Evolutionary conservation across 1,284 basidiomycete genomes (phyloP), one percentile per base, ranked within the genome.

Genomic region (Cryptococcus maquisensis): DNA sequence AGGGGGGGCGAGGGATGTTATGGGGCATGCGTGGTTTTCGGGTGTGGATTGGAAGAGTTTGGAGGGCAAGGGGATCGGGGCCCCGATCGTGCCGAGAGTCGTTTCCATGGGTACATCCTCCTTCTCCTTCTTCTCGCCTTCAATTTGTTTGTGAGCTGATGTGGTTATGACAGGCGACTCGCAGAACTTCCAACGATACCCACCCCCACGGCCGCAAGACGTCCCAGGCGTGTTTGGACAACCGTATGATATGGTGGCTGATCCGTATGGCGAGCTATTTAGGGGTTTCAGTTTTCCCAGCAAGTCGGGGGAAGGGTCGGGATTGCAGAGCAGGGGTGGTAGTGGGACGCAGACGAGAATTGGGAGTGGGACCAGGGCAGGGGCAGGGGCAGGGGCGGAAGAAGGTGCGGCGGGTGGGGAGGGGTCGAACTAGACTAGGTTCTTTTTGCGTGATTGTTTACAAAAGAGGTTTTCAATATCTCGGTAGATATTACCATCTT

Each of bases 31-130:
- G 3, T 79, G 78, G 78, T 79, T 79, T 60, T 66, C 72, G 3
- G 78, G 78, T n/a, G 79, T 80, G 12, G 78, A 79, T 56, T 80
- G 79, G 77, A 66, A 68, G 45, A 72, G 68, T 23, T 58, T 78
- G 39, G 76, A 79, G 60, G 65, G 69, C 63, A 73, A 75, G 57
- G 69, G 75, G 62, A 78, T 80, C 62, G 70, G 72, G 16, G 78
- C 79, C 18, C 79, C 79, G 13, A 79, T 80, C 42, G 73, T 80
- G 0, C 79, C 79, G 3, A 68, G 72, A n/a, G 73, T 77, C 1
- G 73, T 68, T 15, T 72, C 65, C 52, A 73, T 76, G 62, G 78
- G 78, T 75, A 64, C 70, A 72, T 61, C n/a, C n/a, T 56, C 35
- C 2, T 13, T 40, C 18, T 47, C 23, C 16, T 15, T 51, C 21